Evolutionary conservation across 1,284 basidiomycete species (phyloP), one percentile per base, ranked within the genome.

Genomic region (Volvariella surrecta): DNA sequence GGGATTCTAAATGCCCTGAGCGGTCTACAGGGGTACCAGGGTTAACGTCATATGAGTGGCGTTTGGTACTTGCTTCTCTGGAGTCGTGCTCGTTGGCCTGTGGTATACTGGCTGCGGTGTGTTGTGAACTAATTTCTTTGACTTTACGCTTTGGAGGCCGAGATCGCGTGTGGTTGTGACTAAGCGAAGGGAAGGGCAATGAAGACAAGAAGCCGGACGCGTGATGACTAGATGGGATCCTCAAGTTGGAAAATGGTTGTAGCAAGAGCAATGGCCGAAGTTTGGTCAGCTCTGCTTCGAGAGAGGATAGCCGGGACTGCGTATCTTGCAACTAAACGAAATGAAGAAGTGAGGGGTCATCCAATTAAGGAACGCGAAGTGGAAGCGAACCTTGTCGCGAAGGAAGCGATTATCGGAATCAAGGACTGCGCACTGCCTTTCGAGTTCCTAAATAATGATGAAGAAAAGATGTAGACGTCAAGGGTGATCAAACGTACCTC

Each of bases 231-330:
- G 38, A 8, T 50, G 53, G 37, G 46, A 52, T 40, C 45, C 65
- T 53, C 37, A 63, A 61, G 9, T 6, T 6, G 24, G 24, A 6
- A 11, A 28, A 28, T 11, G 74, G 69, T 44, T 76, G 69, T 62
- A 79, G 69, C 9, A 79, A 60, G 21, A 82, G 65, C 15, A 79
- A 57, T 0, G 78, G 78, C 28, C 73, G 72, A 7, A 81, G 66
- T 43, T 71, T 71, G 1, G 58, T 52, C 2, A 81, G 62, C 48
- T 82, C 78, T 9, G 61, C 49, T 54, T 80, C 77, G 1, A 81
- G 62, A 3, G 63, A 49, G 3, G 61, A 52, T 9, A 75, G 57
- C 21, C 73, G 68, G 6, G 50, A 46, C 42, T 73, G 67, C 4
- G 69, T 60, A 35, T 73, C 70, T 30, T 63, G 52, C 19, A 79